Evolutionary conservation across 2,329 filamentous ascomycete genomes (phyloP), one percentile per base, ranked within the genome.

Genomic region (Calonectria pseudoreteaudii): DNA sequence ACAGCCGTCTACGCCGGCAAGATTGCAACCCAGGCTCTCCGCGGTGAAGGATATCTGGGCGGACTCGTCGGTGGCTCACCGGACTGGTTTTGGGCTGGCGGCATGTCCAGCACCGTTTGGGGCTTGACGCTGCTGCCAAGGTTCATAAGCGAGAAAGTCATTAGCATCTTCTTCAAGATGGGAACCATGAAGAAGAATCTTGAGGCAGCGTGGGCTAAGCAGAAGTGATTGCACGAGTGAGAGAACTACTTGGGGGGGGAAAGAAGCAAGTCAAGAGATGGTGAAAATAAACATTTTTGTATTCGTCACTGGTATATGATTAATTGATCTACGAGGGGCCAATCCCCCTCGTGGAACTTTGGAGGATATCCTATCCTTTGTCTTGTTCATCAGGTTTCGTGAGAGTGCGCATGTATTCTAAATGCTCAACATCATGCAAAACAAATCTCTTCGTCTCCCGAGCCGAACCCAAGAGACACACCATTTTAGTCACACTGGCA

Each of bases 1-100:
- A 88, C 88, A 0, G 80, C 84, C n/a, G 80, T 70, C 0, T 90
- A 88, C 75, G 88, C 89, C 0, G 70, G 75, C 38, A 82, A 83
- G 66, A 74, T 91, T 4, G 89, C 89, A 6, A 72, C 65, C 0
- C 83, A 85, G 34, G 87, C 87, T 3, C 80, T 90, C 16, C 82
- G 76, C 74, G 84, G 85, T 0, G 83, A 85, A 74, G 83, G 84
- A 0, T 85, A 80, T 73, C 68, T 84, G 1, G 80, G 82, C 0
- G 82, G 83, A 0, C 75, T 80, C 78, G 47, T 84, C n/a, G 84
- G 84, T 0, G 80, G 80, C 0, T 75, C 83, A 11, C 82, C 80
- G 1, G 81, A 85, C 41, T 84, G 81, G 81, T 83, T 80, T 56
- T 85, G 83, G 79, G 82, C 79, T 0, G 82, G 83, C 0, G 83